These are phyloP conservation scores for Eremothecium sinecaudum DNA, from an alignment of 1,139 yeast genomes.

Conservation along the genomic window DNA sequence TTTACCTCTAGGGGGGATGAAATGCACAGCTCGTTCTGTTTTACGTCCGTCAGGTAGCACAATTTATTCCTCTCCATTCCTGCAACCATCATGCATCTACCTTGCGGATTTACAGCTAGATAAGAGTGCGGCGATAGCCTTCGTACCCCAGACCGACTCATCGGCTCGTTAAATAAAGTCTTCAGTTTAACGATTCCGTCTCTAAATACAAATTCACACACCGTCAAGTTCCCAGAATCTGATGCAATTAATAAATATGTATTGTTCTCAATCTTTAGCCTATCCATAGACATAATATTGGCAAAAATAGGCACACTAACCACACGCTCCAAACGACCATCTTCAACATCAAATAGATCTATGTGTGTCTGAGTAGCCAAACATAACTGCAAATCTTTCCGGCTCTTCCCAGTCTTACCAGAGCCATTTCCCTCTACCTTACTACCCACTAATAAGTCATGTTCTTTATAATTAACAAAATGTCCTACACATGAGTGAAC, in stretches of 20 bases:
- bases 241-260: constrained; percentile 64
- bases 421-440: constrained; percentile 34
- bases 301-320: constrained; percentile 48
- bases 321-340: constrained; percentile 45
- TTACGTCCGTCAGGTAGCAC: constrained; percentile 48
- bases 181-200: constrained; percentile 36
- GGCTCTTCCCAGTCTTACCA: constrained; percentile 41
- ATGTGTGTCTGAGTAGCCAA: constrained; percentile 27
- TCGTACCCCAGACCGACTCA: constrained; percentile 65
- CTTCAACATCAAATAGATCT: constrained; percentile 36
- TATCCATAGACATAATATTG: constrained; percentile 44
- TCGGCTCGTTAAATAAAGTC: constrained; percentile 54
- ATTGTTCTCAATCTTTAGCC: constrained; percentile 40
- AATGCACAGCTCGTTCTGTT: constrained; percentile 38
- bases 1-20: constrained; percentile 71
- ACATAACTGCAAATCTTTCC: constrained; percentile 21
- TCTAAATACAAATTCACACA: constrained; percentile 42
- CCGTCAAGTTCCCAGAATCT: constrained; percentile 67
- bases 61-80: constrained; percentile 68
- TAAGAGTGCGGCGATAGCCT: constrained; percentile 71
- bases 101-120: constrained; percentile 62
- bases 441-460: constrained; percentile 50
- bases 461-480: constrained; percentile 53
- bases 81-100: constrained; percentile 59
- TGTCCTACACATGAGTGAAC: constrained; percentile 54